Evolutionary conservation across 495 filamentous ascomycete species (phyloP), one percentile per base, ranked within the genome.

Genomic region (Penicillium subrubescens): DNA sequence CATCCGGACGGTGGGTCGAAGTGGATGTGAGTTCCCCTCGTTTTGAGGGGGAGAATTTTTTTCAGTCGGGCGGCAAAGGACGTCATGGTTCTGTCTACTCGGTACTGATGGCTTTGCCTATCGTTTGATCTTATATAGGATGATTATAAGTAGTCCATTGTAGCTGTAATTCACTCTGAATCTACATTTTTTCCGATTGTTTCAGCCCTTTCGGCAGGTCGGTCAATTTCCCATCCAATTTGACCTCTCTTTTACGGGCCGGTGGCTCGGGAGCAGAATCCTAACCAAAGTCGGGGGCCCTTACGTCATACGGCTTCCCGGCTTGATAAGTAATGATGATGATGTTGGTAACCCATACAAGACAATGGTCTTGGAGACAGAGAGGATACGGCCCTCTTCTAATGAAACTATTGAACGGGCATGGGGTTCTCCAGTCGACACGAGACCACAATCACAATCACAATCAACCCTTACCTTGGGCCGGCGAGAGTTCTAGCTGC

Each of bases 1-100:
- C 73, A 73, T 76, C 64, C 67, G 69, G 74, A 67, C 55, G 55
- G 77, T 79, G 77, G 77, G 74, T 79, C 75, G 67, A 8, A 39
- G 75, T 78, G 73, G 75, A 76, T 78, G 73, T 72, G 68, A 54
- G 66, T 67, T 69, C 74, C 76, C 74, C 72, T 72, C 64, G 65
- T 70, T 66, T 71, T 39, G 62, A 31, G 64, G 63, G 67, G 57
- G 31, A 39, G 57, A 50, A 66, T 51, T 53, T 68, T 59, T 34
- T 50, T 19, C 25, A 23, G 57, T 63, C 23, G 54, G n/a, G 35
- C 53, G 14, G 35, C 53, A 29, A 12, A 4, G 55, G 34, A 66
- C 67, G 67, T 67, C 64, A 70, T 70, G 43, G 52, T 39, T 60
- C 31, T 17, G 3, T 48, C 21, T 48, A 48, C 44, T 33, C 3